Evolutionary conservation across 2,329 filamentous ascomycete genomes (phyloP).

Genomic region (Fusarium sp.): DNA sequence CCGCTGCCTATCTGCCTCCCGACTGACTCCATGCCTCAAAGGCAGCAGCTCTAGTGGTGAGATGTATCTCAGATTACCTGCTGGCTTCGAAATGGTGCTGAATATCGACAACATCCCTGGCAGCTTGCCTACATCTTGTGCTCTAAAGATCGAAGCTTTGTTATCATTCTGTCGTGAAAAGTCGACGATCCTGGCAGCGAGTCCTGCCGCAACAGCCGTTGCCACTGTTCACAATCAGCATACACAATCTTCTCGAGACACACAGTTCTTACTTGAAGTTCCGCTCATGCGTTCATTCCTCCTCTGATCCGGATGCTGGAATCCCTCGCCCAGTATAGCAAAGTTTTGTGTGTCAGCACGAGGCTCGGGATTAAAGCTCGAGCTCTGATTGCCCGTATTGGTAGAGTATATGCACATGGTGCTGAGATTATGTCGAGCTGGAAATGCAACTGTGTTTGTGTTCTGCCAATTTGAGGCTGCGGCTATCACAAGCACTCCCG

Average conservation of each 20-base stretch:
- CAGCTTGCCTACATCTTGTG: not conserved
- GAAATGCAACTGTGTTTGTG: fast-evolving
- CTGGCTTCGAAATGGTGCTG: fast-evolving
- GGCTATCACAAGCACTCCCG: fast-evolving
- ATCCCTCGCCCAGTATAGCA: not conserved
- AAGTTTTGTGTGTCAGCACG: fast-evolving
- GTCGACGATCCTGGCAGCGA: fast-evolving
- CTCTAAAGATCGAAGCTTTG: fast-evolving
- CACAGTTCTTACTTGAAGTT: fast-evolving
- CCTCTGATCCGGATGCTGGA: not conserved
- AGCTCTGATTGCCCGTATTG: not conserved
- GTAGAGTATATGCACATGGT: not conserved
- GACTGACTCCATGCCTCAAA: fast-evolving
- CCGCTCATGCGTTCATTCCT: not conserved
- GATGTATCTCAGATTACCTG: not conserved
- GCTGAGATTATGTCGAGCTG: not conserved
- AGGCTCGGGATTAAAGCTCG: not conserved
- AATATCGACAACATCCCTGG: not conserved
- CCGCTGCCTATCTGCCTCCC: not conserved
- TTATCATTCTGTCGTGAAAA: not conserved
- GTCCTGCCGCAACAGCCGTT: fast-evolving
- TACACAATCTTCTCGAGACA: fast-evolving
- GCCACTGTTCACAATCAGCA: not conserved
- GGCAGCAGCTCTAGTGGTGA: not conserved
- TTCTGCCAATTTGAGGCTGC: not conserved